Conservation (phyloP, 2,329 filamentous ascomycete genomes). For the Arachnomyces sp. region DNA sequence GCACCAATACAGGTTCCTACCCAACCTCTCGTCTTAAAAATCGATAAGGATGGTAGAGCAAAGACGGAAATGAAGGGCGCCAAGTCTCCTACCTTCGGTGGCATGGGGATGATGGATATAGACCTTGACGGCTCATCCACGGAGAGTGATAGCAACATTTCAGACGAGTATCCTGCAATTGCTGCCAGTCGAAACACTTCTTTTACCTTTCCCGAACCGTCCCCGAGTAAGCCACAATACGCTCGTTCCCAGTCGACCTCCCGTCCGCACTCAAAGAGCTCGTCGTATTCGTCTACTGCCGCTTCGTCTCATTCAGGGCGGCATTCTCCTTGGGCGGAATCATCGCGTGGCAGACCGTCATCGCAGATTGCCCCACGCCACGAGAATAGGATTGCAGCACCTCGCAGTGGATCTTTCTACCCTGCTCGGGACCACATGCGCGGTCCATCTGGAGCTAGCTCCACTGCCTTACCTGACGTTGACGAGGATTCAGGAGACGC, state of each 20-base stretch:
- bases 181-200: conserved; percentile 31
- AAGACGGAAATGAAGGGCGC: conserved; percentile 37
- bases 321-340: conserved; percentile 33
- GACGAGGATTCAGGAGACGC: conserved; percentile 32
- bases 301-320: conserved; percentile 33
- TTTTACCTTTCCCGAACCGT: conserved; percentile 29
- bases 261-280: conserved; percentile 36
- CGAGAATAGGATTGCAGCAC: conserved; percentile 25
- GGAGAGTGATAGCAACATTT: conserved; percentile 33
- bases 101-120: conserved; percentile 27
- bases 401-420: conserved; percentile 22
- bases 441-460: conserved; percentile 15
- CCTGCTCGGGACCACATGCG: conserved; percentile 18
- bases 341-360: conserved; percentile 19
- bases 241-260: conserved; percentile 28
- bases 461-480: conserved; percentile 19
- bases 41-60: conserved; percentile 41
- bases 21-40: conserved; percentile 35
- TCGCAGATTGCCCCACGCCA: conserved; percentile 16
- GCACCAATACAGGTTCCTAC: conserved; percentile 19
- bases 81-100: conserved; percentile 19
- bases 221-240: conserved; percentile 19
- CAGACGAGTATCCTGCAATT: conserved; percentile 30
- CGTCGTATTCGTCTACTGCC: conserved; percentile 33
- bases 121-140: conserved; percentile 36